Evolutionary conservation across 2,329 filamentous ascomycete genomes (phyloP), one percentile per base, ranked within the genome.

Genomic region (Seiridium cupressi): DNA sequence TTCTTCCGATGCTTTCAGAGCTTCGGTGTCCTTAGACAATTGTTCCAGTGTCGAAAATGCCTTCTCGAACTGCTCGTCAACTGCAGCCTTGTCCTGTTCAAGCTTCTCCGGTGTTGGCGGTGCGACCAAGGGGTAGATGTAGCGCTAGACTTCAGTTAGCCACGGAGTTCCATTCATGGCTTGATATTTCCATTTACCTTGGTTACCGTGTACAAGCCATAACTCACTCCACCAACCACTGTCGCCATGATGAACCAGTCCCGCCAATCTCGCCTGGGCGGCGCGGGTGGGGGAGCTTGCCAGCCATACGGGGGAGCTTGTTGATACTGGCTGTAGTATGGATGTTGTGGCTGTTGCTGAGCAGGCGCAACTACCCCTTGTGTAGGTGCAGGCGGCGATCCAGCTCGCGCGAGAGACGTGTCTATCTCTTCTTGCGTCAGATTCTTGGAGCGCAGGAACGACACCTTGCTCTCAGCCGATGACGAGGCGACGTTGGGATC

Each of bases 181-280:
- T 26, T 26, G 18, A 26, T 26, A 26, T 26, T 26, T 26, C 73
- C 38, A 42, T 13, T 44, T 79, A 92, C 90, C 85, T 96, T 96
- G 62, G 93, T 91, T 13, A 97, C 84, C 65, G 89, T 86, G 73
- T 95, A 99, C 31, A 97, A 77, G 0, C 93, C 94, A 70, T 97
- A 98, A 44, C 92, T 85, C 26, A 97, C 89, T 54, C 93, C 92
- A 60, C 93, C 90, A 63, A 96, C 89, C 10, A 98, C 91, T 0
- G 95, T 99, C 6, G 95, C 95, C 92, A 98, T 97, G 76, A 99
- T 98, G 77, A 99, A 99, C 91, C 93, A 98, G 73, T 99, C 95
- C 63, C 96, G 86, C 95, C 95, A 99, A 77, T 99, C 95, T 70
- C 95, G 84, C 72, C 87, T 89, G 3, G 93, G 93, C 2, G 87